Evolutionary conservation across 768 basidiomycete species (phyloP), one percentile per base, ranked within the genome.

Genomic region (Boletus speciosus): DNA sequence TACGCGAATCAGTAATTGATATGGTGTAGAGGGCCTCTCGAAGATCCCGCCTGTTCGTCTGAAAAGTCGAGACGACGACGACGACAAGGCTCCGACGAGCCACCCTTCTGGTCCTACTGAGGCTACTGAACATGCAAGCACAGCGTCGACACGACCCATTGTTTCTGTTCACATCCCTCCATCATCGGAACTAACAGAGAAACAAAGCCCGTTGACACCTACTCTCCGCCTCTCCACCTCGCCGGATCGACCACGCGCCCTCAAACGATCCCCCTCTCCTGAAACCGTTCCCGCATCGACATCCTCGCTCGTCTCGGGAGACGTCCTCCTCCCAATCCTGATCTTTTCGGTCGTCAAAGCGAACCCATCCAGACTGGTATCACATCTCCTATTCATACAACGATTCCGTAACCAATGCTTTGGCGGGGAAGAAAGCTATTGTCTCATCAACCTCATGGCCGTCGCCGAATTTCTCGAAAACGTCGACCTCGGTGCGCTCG

Each of bases 391-490:
- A 66, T 54, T 72, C 68, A 56, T 73, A 58, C 52, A 68, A 49
- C 61, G 66, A 3, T 67, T 69, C 52, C 63, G 72, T 19, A 71
- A 73, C 37, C 63, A 64, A 36, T 39, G 55, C 2, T 61, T 66
- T 48, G 67, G 65, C 1, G 83, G 85, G 1, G 93, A 98, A 65
- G 90, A 92, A 63, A 86, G 84, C 45, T 99, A 94, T 63, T 98
- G 94, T 54, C 78, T 96, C 38, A 90, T 98, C 68, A 98, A 97
- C 70, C 76, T 97, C 37, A 84, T 95, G 78, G 96, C 96, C 11
- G 94, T 96, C 6, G 91, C 90, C 1, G 95, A 98, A 66, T 99
- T 98, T 68, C 76, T 98, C 48, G 93, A 96, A 73, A 91, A 94
- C 66, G 93, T 98, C 35, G 93, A 98, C 72, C 76, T 97, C 52